Conservation (phyloP, 1,139 yeast genomes). For the Yamadazyma sp. region DNA sequence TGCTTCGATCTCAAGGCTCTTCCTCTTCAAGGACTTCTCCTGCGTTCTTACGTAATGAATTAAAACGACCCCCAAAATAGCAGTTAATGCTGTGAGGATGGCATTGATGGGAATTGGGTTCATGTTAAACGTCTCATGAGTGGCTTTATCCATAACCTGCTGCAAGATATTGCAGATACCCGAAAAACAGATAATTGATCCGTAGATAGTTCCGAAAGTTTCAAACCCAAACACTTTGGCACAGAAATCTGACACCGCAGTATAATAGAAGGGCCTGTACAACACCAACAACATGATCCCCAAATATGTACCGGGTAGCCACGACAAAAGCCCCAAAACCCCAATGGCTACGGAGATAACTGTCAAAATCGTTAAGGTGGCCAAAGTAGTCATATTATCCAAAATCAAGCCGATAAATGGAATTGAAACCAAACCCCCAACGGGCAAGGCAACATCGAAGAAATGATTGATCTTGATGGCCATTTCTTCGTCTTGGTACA, state of each 20-base stretch:
- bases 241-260: slow-evolving; percentile 86
- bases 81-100: slow-evolving; percentile 52
- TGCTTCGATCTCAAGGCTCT: slow-evolving; percentile 62
- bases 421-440: slow-evolving; percentile 82
- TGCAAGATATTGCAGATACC: slow-evolving; percentile 78
- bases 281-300: slow-evolving; percentile 76
- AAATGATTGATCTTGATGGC: slow-evolving; percentile 68
- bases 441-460: slow-evolving; percentile 81
- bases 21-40: slow-evolving; percentile 49
- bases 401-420: slow-evolving; percentile 84
- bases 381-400: slow-evolving; percentile 69
- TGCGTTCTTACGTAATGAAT: slow-evolving; percentile 56
- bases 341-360: slow-evolving; percentile 63
- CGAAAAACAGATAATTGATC: slow-evolving; percentile 76
- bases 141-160: slow-evolving; percentile 63
- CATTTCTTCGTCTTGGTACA: slow-evolving; percentile 47
- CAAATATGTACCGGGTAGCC: slow-evolving; percentile 51
- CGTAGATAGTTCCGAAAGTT: slow-evolving; percentile 91
- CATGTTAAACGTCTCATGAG: slow-evolving; percentile 65
- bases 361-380: slow-evolving; percentile 55
- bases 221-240: slow-evolving; percentile 93
- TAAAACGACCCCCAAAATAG: slow-evolving; percentile 53
- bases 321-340: slow-evolving; percentile 59
- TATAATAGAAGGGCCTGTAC: slow-evolving; percentile 88
- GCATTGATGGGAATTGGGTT: slow-evolving; percentile 80